Evolutionary conservation across 805 yeast species (phyloP), one percentile per base, ranked within the genome.

Genomic region (Cyberlindnera maclurae): DNA sequence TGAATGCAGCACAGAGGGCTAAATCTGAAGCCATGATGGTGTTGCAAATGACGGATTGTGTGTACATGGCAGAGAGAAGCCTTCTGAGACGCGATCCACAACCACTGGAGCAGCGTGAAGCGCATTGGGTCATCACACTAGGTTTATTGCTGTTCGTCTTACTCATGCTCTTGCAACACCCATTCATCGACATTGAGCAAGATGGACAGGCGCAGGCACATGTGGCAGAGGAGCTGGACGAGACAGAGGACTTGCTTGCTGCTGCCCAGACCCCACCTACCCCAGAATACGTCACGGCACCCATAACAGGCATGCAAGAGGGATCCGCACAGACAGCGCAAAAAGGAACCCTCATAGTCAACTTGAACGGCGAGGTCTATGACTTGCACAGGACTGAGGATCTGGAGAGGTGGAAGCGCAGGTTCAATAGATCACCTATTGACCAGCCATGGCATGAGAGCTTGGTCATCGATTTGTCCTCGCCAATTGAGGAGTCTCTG

Each of bases 331-430:
- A 20, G 24, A 5, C 24, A 20, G 24, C 24, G 24, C 24, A 5
- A 8, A 8, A 31, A 16, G 24, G 22, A 10, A 29, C 32, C 6
- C 15, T 40, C 8, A 26, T 33, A 9, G 26, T 37, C 8, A 33
- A 30, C n/a, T 15, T 37, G 10, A 33, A 29, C 5, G 39, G 29
- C 16, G 42, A 46, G 15, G 29, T 11, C 15, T 44, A 15, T 16
- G 42, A 46, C 17, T 38, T 46, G 37, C 22, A 38, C 3, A 37
- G 31, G n/a, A 13, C 36, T 26, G 22, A 15, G 2, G 47, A 40
- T 16, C 38, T 34, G 18, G 18, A 37, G 15, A 18, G 34, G 13
- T 43, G 49, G 49, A 43, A 22, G 22, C 35, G 31, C 5, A 34
- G 35, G 30, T 44, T 41, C 37, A 34, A 40, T 29, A 17, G 29